A percentile compares a stretch with the other conserved stretches of the same genome.
Conservation (phyloP, 164 flowering plant species). For the Santalum album region DNA sequence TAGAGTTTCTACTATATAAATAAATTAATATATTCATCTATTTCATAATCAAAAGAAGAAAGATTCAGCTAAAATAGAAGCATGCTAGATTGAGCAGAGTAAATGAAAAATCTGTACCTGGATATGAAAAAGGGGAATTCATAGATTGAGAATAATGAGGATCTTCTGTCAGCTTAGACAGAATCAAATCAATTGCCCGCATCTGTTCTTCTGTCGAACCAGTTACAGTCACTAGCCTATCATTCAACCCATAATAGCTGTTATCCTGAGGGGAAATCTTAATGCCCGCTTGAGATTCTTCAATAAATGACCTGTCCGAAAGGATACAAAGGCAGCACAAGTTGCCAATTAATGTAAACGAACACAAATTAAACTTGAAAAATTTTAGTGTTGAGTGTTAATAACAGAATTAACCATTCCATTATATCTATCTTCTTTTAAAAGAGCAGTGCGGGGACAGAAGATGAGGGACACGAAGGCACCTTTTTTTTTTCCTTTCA, state of each 20-base stretch:
- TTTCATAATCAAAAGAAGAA: no score
- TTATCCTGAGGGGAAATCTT: slow-evolving; percentile 90
- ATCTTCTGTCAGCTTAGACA: slow-evolving; percentile 76
- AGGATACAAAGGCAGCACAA: slow-evolving; percentile 2
- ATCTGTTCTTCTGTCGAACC: slow-evolving; percentile 81
- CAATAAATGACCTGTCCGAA: slow-evolving; percentile 80
- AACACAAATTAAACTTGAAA: no score
- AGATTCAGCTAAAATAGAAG: no score
- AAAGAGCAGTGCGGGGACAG: no score
- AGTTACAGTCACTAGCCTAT: slow-evolving; percentile 76
- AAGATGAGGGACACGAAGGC: no score
- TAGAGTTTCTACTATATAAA: no score
- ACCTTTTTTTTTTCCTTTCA: no score
- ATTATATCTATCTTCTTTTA: no score
- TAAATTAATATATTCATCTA: no score
- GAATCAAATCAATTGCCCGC: slow-evolving; percentile 67
- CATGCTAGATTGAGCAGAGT: no score
- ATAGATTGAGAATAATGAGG: slow-evolving; percentile 65
- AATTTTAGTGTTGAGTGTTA: no score
- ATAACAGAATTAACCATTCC: no score
- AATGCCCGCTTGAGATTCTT: slow-evolving; percentile 85
- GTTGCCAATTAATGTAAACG: not conserved
- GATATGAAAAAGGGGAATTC: slow-evolving; percentile 72
- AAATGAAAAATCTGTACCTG: slow-evolving; percentile 68
- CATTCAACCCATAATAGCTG: slow-evolving; percentile 59